Base-by-base conservation (phyloP, 805 yeast genomes). In the Lachancea nothofagi region DNA sequence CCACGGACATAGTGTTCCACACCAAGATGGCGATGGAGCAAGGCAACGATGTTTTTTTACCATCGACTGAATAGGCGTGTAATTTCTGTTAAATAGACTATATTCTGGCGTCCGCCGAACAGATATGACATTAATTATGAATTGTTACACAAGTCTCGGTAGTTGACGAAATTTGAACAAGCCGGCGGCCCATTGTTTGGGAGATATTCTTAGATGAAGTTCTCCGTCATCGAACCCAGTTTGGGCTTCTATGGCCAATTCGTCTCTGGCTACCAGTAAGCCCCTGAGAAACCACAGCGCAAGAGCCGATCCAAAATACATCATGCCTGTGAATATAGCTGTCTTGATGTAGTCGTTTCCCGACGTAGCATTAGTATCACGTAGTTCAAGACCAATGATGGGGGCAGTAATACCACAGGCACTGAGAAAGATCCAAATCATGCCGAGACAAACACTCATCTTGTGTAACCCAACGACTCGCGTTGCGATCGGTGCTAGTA, bases 1-100 rank as follows among this genome's bases (percentile, higher is more conserved):
- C 83, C 14, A 71, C 73, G 41, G 89, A 83, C 59, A 83, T 83
- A 54, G 87, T 80, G 18, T 68, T 65, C 59, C 93, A 83, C 51
- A 81, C 84, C 27, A 70, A 72, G 61, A 77, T 66, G 68, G 89
- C 90, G 29, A 70, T 78, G 46, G 75, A 74, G 53, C 93, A 83
- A 65, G 89, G 83, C 21, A 81, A 83, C 53, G 89, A 83, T 54
- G 66, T 69, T 9, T 66, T 62, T 49, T 43, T 65, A 29, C 50
- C 53, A 15, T 40, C 20, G 35, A 5, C 26, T 12, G 26, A n/a
- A n/a, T 23, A 23, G 7, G 26, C 26, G 26, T 23, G 7, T 23
- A 23, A 8, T 8, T 23, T 23, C 26, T n/a, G n/a, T n/a, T n/a
- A n/a, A n/a, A n/a, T n/a, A n/a, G n/a, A n/a, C n/a, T n/a, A n/a